A percentile compares a stretch with the other conserved stretches of the same genome.
Conservation (phyloP, 495 filamentous ascomycete species). For the Aspergillus ostianus region DNA sequence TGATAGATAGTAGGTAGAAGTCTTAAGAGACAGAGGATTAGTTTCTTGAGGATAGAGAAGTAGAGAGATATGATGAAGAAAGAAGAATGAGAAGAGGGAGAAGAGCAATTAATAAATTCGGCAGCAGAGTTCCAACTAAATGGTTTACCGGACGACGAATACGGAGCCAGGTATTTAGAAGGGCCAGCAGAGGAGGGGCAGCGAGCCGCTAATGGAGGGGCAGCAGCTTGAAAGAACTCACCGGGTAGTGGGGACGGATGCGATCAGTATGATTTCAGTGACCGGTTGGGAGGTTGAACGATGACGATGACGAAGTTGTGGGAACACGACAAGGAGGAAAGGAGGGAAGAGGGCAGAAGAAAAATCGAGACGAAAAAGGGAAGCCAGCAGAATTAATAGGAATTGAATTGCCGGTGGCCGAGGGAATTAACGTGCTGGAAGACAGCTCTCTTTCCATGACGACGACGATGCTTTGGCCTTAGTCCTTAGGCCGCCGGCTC, state of each 20-base stretch:
- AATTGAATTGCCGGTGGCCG: slow-evolving; percentile 17
- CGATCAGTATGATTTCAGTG: slow-evolving; percentile 29
- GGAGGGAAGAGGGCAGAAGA: slow-evolving; percentile 8
- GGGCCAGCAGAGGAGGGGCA: slow-evolving; percentile 25
- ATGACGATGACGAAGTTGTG: slow-evolving; percentile 4
- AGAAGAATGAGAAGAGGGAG: slow-evolving; percentile 9
- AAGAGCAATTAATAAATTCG: slow-evolving; percentile 18
- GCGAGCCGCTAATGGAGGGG: slow-evolving; percentile 14
- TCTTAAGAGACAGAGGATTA: slow-evolving; percentile 7
- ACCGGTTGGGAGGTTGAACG: slow-evolving; percentile 4
- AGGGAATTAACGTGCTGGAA: too few relatives aligned
- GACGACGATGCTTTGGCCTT: slow-evolving; percentile 16
- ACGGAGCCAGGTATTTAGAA: slow-evolving; percentile 20
- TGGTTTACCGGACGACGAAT: slow-evolving; percentile 31
- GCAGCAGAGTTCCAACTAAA: slow-evolving; percentile 11
- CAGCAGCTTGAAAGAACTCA: slow-evolving; percentile 26
- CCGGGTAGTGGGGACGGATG: slow-evolving; percentile 33
- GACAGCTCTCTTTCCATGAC: too few relatives aligned
- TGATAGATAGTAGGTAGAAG: slow-evolving; percentile 23
- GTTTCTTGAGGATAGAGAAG: background rate
- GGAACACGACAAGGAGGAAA: background rate
- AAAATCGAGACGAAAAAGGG: slow-evolving; percentile 12
- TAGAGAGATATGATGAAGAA: slow-evolving; percentile 12
- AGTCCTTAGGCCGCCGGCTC: slow-evolving; percentile 16
- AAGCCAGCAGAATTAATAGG: slow-evolving; percentile 10